Conservation (phyloP, 352 stramenopile species). For the Globisporangium echinulatum region DNA sequence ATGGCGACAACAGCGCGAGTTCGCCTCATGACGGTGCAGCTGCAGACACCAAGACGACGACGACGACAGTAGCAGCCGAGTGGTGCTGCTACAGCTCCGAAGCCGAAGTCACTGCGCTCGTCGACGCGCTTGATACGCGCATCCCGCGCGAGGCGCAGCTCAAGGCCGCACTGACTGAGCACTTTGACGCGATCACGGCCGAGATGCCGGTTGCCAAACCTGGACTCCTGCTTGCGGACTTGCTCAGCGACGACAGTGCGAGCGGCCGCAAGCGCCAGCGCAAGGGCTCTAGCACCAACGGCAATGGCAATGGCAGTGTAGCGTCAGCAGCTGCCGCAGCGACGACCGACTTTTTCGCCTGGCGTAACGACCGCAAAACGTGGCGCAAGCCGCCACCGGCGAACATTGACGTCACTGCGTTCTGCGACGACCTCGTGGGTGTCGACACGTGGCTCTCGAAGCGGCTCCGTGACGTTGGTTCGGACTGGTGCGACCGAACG, state of each 20-base stretch:
- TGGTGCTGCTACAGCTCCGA: constrained; percentile 72
- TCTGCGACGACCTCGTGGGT: constrained; percentile 50
- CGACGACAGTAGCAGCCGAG: background rate
- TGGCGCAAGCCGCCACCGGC: constrained; percentile 44
- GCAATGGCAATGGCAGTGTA: constrained; percentile 49
- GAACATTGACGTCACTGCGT: constrained; percentile 34
- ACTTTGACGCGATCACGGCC: constrained; percentile 46
- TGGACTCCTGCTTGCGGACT: constrained; percentile 64
- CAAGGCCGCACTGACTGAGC: constrained; percentile 41
- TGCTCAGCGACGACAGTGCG: constrained; percentile 50
- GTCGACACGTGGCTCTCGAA: constrained; percentile 58
- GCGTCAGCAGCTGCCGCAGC: constrained; percentile 1
- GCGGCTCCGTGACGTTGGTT: constrained; percentile 54
- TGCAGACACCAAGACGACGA: constrained; percentile 3
- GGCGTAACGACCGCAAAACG: constrained; percentile 49
- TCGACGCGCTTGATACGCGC: constrained; percentile 47
- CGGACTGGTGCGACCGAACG: constrained; percentile 46
- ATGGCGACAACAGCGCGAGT: background rate
- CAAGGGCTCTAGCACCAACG: constrained; percentile 10
- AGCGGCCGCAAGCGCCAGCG: constrained; percentile 39
- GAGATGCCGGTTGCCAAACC: constrained; percentile 74
- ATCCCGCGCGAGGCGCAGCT: constrained; percentile 46
- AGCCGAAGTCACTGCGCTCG: constrained; percentile 47
- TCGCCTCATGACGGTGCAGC: background rate
- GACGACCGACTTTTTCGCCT: constrained; percentile 35